phyloP scores from a whole-genome alignment of 352 stramenopile species.

The Aphanomyces euteiches region DNA sequence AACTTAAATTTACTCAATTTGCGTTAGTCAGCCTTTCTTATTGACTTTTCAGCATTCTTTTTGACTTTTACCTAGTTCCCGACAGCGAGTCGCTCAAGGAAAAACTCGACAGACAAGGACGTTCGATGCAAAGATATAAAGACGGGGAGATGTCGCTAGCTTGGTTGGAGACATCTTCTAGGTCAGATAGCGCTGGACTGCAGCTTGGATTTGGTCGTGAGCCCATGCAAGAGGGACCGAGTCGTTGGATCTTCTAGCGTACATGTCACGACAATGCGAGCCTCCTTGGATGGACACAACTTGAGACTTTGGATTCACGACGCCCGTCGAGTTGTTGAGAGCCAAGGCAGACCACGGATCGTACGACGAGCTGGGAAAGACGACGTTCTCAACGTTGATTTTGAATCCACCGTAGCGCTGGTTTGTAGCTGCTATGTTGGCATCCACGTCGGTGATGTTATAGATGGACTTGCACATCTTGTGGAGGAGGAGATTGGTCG shows the following conservation, averaged over 20 bases:
- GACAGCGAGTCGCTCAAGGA: no score
- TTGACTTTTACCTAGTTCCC: no score
- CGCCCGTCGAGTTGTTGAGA: constrained; percentile 15
- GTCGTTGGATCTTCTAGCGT: not conserved
- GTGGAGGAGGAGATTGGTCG: constrained; percentile 73
- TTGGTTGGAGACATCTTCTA: not conserved
- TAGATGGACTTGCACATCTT: constrained; percentile 66
- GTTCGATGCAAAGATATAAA: no score
- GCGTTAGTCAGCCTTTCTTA: no score
- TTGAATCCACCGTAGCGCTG: constrained; percentile 63
- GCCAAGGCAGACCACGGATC: constrained; percentile 59
- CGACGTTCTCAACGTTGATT: constrained; percentile 68
- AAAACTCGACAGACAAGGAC: no score
- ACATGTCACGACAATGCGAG: constrained; percentile 14
- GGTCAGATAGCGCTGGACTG: not conserved
- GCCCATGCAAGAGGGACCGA: constrained; percentile 14
- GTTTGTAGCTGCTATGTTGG: constrained; percentile 51
- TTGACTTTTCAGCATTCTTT: no score
- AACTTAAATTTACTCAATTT: no score
- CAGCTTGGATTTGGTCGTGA: constrained; percentile 9
- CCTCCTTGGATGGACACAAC: constrained; percentile 12
- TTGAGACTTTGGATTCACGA: constrained; percentile 1
- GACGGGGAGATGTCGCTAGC: no score
- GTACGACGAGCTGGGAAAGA: constrained; percentile 75
- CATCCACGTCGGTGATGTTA: constrained; percentile 48